phyloP scores from a whole-genome alignment of 495 filamentous ascomycete genomes.

The Gamarada debralockiae region DNA sequence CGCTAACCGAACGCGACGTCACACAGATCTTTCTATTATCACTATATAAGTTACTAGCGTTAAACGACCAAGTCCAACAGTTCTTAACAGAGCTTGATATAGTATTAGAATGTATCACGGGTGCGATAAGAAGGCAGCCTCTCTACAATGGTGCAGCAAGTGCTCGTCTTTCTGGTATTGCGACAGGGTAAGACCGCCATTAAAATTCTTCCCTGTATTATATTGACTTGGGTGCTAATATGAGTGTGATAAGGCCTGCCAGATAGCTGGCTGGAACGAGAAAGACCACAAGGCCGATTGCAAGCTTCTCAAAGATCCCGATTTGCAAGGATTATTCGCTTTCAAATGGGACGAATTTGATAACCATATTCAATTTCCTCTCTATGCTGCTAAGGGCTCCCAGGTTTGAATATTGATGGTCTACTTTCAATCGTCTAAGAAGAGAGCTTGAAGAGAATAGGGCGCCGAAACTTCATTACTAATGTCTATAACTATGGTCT shows the following conservation, averaged over 20 bases:
- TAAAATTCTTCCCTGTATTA: constrained; percentile 1
- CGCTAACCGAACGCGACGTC: too few relatives aligned
- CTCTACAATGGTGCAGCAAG: constrained; percentile 20
- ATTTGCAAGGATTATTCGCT: constrained; percentile 26
- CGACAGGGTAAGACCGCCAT: constrained; percentile 22
- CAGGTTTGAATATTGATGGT: too few relatives aligned
- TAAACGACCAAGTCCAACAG: constrained; percentile 27
- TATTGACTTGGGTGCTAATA: constrained; percentile 20
- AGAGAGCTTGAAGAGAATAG: too few relatives aligned
- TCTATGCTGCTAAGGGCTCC: constrained; percentile 7
- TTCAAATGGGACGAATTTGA: constrained; percentile 33
- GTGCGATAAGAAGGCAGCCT: constrained; percentile 25
- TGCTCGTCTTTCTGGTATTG: constrained; percentile 30
- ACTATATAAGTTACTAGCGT: constrained; percentile 24
- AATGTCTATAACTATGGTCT: too few relatives aligned
- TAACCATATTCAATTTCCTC: constrained; percentile 26
- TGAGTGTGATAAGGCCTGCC: constrained; percentile 21
- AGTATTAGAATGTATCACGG: constrained; percentile 23
- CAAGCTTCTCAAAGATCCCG: constrained; percentile 31
- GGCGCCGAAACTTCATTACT: too few relatives aligned
- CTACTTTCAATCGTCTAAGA: too few relatives aligned
- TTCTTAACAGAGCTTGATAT: constrained; percentile 26
- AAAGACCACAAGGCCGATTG: constrained; percentile 32
- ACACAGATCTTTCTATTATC: constrained; percentile 29
- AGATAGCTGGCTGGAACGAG: constrained; percentile 29